Evolutionary conservation across 129 eudicot genomes (phyloP).

Genomic region (Artemisia tridentata): DNA sequence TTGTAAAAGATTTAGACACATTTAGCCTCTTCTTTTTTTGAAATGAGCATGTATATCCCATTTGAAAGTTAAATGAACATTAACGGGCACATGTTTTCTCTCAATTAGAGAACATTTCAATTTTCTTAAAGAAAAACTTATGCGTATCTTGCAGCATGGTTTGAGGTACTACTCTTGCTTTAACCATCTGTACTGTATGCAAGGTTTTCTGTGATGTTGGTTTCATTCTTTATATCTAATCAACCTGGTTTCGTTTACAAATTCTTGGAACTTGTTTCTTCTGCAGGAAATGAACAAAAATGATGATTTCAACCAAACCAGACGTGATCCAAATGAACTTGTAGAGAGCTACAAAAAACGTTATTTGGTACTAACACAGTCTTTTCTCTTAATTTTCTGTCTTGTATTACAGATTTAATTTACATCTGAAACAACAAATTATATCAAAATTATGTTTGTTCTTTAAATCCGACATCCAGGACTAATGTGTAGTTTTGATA

Average conservation of each 20-base stretch:
- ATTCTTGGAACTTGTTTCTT: neutral
- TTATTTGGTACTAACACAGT: slow-evolving; percentile 40
- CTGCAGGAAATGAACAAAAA: slow-evolving; percentile 72
- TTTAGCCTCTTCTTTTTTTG: too few relatives aligned
- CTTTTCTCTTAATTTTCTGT: neutral
- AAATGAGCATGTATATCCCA: too few relatives aligned
- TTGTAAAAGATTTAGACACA: too few relatives aligned
- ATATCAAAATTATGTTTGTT: neutral
- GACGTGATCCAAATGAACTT: slow-evolving; percentile 66
- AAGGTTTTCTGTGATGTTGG: slow-evolving; percentile 5
- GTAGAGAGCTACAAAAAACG: slow-evolving; percentile 75
- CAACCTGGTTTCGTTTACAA: neutral
- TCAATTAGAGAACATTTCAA: too few relatives aligned
- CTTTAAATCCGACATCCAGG: neutral
- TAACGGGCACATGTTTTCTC: too few relatives aligned
- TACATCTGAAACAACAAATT: slow-evolving; percentile 7
- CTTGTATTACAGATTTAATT: neutral
- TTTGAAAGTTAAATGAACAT: too few relatives aligned
- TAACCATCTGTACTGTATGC: neutral
- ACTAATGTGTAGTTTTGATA: neutral
- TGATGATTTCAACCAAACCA: slow-evolving; percentile 57
- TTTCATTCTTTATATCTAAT: neutral
- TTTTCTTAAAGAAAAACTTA: too few relatives aligned
- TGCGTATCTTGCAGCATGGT: slow-evolving; percentile 74
- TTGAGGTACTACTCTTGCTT: slow-evolving; percentile 47